Evolutionary conservation across 75 land plant species (phyloP).

Genomic region (Selaginella moellendorffii): DNA sequence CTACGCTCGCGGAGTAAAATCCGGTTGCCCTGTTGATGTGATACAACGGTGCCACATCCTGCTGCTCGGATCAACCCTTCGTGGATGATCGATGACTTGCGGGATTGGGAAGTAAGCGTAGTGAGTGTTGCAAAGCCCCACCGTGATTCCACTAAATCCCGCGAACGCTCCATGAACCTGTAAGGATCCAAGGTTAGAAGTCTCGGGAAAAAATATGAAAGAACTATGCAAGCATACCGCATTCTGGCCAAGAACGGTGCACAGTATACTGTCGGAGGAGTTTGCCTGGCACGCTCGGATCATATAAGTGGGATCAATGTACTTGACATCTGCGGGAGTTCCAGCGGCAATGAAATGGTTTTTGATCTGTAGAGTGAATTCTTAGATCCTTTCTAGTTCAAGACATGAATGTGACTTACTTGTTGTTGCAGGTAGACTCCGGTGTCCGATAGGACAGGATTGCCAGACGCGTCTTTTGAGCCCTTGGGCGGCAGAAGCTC

Average conservation of each 20-base stretch:
- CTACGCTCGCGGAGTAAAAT: slow-evolving; percentile 35
- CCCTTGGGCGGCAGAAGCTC: slow-evolving; percentile 48
- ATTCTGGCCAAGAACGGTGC: slow-evolving; percentile 95
- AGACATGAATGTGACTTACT: slow-evolving; percentile 22
- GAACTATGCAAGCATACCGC: slow-evolving; percentile 45
- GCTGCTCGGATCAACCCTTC: slow-evolving; percentile 75
- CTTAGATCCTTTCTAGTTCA: not conserved
- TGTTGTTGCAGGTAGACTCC: slow-evolving; percentile 64
- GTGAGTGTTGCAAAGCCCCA: slow-evolving; percentile 88
- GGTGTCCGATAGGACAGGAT: slow-evolving; percentile 62
- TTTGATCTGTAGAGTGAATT: slow-evolving; percentile 39
- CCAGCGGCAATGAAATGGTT: slow-evolving; percentile 51
- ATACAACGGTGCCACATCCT: slow-evolving; percentile 99
- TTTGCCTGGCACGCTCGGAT: slow-evolving; percentile 82
- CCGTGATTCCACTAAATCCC: slow-evolving; percentile 82
- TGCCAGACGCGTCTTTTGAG: slow-evolving; percentile 89
- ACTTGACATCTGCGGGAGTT: slow-evolving; percentile 67
- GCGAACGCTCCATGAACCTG: slow-evolving; percentile 99
- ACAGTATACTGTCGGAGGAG: slow-evolving; percentile 82
- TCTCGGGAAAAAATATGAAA: not conserved
- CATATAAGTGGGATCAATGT: slow-evolving; percentile 99
- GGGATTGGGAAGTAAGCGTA: slow-evolving; percentile 89
- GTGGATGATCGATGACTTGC: slow-evolving; percentile 55
- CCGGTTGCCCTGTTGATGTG: slow-evolving; percentile 96
- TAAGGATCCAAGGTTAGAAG: slow-evolving; percentile 3